These are phyloP conservation scores for Fusarium nelsonii DNA, from an alignment of 2,329 filamentous ascomycete genomes.

Conservation along the genomic window DNA sequence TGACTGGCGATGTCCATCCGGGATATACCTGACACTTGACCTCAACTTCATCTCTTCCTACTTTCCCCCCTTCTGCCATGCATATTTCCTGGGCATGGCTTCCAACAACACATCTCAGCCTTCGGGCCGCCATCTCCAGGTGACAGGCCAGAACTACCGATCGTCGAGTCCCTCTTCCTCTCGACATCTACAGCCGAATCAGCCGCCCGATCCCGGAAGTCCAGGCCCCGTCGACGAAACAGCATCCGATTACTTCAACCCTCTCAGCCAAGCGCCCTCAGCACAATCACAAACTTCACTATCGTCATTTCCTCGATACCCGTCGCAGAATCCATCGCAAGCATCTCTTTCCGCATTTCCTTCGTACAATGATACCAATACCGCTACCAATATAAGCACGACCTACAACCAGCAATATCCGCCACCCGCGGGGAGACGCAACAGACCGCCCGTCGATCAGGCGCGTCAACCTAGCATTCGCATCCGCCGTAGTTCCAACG, in stretches of 20 bases:
- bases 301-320: slow-evolving; percentile 25
- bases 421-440: slow-evolving; percentile 10
- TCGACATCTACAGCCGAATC: slow-evolving; percentile 6
- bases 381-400: neutral
- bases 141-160: slow-evolving; percentile 15
- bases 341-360: slow-evolving; percentile 34
- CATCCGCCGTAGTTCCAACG: slow-evolving; percentile 44
- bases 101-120: slow-evolving; percentile 36
- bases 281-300: slow-evolving; percentile 42
- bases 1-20: neutral
- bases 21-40: neutral
- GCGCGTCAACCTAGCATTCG: slow-evolving; percentile 46
- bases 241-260: slow-evolving; percentile 44
- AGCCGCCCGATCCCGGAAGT: slow-evolving; percentile 30
- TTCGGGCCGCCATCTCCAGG: slow-evolving; percentile 37
- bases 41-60: neutral
- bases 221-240: slow-evolving; percentile 42
- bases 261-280: slow-evolving; percentile 39
- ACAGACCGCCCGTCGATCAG: slow-evolving; percentile 35
- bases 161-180: slow-evolving; percentile 29
- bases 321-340: slow-evolving; percentile 21
- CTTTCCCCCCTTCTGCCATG: slow-evolving; percentile 12
- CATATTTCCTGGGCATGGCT: slow-evolving; percentile 38
- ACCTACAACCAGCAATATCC: slow-evolving; percentile 10
- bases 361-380: slow-evolving; percentile 12